Evolutionary conservation across 305 asterid species (phyloP), one percentile per base, ranked within the genome.

Genomic region (Withania somnifera): DNA sequence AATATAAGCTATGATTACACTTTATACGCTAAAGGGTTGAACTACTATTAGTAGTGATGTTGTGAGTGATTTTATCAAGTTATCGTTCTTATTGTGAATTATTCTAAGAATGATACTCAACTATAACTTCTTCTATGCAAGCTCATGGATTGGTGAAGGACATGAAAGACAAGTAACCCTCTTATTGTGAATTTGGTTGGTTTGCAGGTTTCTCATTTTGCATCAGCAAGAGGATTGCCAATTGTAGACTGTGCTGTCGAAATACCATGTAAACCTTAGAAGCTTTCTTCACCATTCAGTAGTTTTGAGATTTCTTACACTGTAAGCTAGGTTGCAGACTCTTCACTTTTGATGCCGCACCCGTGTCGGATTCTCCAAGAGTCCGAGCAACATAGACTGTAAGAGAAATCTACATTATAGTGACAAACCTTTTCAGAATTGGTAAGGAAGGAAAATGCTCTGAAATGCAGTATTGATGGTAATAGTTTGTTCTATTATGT

Each of bases 141-240:
- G 26, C 79, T 14, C 26, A 47, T 7, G 26, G 42, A 73, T 73
- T 45, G 14, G 57, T 22, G 3, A 24, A 15, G 40, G 13, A 9
- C 60, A 50, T 75, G 45, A 50, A 26, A 73, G 45, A 15, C 14
- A 73, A 26, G 24, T 47, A 47, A 73, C 24, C 60, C 60, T 51
- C 79, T 47, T 26, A 71, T 26, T 47, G 60, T 75, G 42, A 7
- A 47, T 66, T 54, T 79, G 47, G 3, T 24, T 4, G 57, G n/a
- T 47, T 87, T 87, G 86, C 89, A 94, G 99, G 91, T 81, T 85
- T 93, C 98, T 87, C 98, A 92, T 81, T 11, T 92, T 80, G 97
- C 92, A 80, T 86, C 92, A 69, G 28, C 17, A 56, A 89, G 88
- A 87, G 98, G 98, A 75, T 93, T 87, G 93, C 92, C 93, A 24